Evolutionary conservation across 73 alveolate genomes (phyloP).

Genomic region (Symbiodinium natans): DNA sequence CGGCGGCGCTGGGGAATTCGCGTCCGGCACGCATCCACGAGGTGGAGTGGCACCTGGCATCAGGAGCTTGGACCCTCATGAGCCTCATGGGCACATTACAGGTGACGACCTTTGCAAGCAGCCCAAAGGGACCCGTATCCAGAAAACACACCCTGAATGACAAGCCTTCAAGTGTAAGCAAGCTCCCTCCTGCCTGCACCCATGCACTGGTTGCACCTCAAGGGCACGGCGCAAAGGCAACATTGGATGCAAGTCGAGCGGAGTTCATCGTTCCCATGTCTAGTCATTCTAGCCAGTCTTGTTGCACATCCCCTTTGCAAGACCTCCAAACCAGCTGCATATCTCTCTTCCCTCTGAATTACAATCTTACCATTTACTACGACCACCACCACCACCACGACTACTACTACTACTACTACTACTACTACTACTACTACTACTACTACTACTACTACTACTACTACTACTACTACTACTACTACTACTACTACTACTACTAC

Average conservation of each 20-base stretch:
- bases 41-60: not conserved
- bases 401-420: no score
- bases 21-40: not conserved
- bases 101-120: not conserved
- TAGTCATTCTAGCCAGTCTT: not conserved
- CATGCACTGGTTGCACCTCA: slow-evolving; percentile 13
- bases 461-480: no score
- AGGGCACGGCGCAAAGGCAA: not conserved
- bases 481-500: no score
- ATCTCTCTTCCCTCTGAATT: not conserved
- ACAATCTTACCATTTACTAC: not conserved
- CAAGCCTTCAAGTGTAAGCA: not conserved
- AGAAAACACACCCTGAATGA: no score
- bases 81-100: not conserved
- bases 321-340: not conserved
- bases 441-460: no score
- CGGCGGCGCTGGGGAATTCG: not conserved
- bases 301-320: not conserved
- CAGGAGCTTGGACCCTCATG: not conserved
- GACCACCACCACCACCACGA: no score
- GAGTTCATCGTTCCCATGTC: not conserved
- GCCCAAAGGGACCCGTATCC: no score
- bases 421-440: no score
- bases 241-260: slow-evolving; percentile 6
- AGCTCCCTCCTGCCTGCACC: not conserved